Base-by-base conservation (phyloP, 257 asterid species). In the Solanum virginianum region DNA sequence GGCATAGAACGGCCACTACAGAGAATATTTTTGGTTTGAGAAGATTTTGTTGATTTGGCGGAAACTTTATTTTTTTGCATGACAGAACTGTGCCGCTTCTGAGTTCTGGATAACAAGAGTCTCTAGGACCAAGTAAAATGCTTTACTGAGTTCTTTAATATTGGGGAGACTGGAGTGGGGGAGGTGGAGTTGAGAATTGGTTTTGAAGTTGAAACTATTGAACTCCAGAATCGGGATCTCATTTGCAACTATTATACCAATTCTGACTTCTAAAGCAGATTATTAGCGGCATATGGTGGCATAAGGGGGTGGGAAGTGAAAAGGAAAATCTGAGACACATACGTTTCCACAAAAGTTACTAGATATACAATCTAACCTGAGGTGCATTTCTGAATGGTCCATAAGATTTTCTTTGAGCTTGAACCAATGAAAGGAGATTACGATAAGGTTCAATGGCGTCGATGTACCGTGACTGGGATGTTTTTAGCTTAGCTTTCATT, bases 391-490 rank as follows among this genome's bases (percentile, higher is more conserved):
- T 90, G 47, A 86, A 92, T 81, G 96, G 93, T 68, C 96, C 98
- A 89, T 85, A 87, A 83, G 94, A 86, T 88, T 97, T 94, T 86
- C 92, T 91, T 90, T 97, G 99, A 81, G 98, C 96, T 87, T 95
- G 99, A 84, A 97, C 99, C 86, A 97, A 86, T 63, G 98, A 98
- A 87, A 97, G 98, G 88, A 97, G 98, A 88, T 89, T 84, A 8
- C 98, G 94, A 47, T 91, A 97, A 87, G 98, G 94, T 89, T 97
- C 97, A 80, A 97, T 88, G 9, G 99, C 97, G 81, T 95, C 97
- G 68, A 88, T 91, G 88, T 92, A 96, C 47, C 55, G 89, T 6
- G 97, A 94, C 91, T 90, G 98, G 54, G 98, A 90, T 86, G 89
- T 86, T 89, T 95, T 95, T 81, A 97, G 93, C 90, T 93, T 93